phyloP scores from a whole-genome alignment of 2,329 filamentous ascomycete genomes.

The Ophiostoma tasmaniense region DNA sequence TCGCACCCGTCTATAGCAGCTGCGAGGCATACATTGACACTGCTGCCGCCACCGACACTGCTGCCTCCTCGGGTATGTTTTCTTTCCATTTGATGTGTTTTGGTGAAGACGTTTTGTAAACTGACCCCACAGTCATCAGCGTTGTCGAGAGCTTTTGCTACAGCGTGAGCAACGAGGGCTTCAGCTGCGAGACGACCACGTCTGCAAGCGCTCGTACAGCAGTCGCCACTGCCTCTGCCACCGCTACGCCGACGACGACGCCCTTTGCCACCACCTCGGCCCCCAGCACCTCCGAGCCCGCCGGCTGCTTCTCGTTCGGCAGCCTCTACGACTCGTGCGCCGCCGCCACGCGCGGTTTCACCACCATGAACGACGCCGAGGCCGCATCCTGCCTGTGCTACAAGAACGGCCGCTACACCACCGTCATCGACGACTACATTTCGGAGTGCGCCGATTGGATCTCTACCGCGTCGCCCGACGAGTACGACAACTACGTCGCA shows the following conservation, averaged over 20 bases:
- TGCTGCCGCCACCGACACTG: conserved; percentile 13
- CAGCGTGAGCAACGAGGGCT: conserved; percentile 10
- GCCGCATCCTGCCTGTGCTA: conserved; percentile 25
- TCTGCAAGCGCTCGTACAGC: not conserved
- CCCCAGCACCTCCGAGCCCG: conserved; percentile 12
- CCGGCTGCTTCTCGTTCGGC: conserved; percentile 23
- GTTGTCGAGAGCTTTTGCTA: conserved; percentile 14
- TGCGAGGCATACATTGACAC: conserved; percentile 24
- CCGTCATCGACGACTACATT: conserved; percentile 23
- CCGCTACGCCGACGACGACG: not conserved
- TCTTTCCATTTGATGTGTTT: not conserved
- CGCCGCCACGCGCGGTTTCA: conserved; percentile 11
- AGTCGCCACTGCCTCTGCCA: not conserved
- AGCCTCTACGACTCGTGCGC: conserved; percentile 22
- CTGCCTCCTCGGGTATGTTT: conserved; percentile 12
- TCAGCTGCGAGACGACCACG: conserved; percentile 11
- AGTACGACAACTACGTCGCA: conserved; percentile 18
- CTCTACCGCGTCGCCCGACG: conserved; percentile 18
- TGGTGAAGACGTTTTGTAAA: too few species aligned
- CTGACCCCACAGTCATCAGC: conserved; percentile 11
- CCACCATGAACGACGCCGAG: conserved; percentile 13
- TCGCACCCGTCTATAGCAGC: conserved; percentile 20
- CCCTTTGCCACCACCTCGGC: not conserved
- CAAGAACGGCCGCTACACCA: conserved; percentile 20
- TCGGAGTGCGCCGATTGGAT: conserved; percentile 21